phyloP scores from a whole-genome alignment of 257 asterid species.

The Buddleja alternifolia region DNA sequence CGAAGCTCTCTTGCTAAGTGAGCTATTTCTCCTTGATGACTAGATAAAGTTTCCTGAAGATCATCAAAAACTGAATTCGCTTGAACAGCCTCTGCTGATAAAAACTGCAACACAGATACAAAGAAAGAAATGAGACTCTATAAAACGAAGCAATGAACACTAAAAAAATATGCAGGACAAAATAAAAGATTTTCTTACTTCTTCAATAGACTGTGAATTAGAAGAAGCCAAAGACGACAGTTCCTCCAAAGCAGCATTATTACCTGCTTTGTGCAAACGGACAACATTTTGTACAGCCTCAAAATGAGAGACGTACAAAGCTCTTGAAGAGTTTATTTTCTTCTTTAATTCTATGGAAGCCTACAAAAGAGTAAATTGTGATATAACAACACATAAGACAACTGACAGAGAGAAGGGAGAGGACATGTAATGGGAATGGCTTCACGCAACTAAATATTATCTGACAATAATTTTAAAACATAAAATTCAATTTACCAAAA shows the following conservation, averaged over 20 bases:
- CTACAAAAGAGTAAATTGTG: constrained; percentile 32
- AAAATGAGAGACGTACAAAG: constrained; percentile 65
- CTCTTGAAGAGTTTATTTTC: constrained; percentile 58
- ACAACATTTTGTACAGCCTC: constrained; percentile 82
- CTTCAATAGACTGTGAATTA: constrained; percentile 53
- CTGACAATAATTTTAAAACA: background rate
- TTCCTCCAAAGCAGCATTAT: constrained; percentile 70
- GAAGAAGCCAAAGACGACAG: constrained; percentile 58
- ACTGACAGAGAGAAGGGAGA: background rate
- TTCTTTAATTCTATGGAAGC: constrained; percentile 61
- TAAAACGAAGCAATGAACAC: constrained; percentile 14
- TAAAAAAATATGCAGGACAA: background rate
- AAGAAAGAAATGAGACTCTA: constrained; percentile 23
- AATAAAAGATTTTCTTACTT: constrained; percentile 45
- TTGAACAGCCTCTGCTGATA: constrained; percentile 59
- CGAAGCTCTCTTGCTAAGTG: constrained; percentile 76
- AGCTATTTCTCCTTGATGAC: constrained; percentile 73
- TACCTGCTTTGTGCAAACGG: constrained; percentile 69
- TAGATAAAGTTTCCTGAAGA: constrained; percentile 60
- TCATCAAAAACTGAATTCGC: constrained; percentile 60
- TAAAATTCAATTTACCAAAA: background rate
- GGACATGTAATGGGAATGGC: background rate
- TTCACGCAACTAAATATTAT: background rate
- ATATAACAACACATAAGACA: background rate
- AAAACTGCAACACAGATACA: constrained; percentile 44